These are phyloP conservation scores for Artomyces pyxidatus DNA, from an alignment of 768 basidiomycete genomes.

Conservation along the genomic window DNA sequence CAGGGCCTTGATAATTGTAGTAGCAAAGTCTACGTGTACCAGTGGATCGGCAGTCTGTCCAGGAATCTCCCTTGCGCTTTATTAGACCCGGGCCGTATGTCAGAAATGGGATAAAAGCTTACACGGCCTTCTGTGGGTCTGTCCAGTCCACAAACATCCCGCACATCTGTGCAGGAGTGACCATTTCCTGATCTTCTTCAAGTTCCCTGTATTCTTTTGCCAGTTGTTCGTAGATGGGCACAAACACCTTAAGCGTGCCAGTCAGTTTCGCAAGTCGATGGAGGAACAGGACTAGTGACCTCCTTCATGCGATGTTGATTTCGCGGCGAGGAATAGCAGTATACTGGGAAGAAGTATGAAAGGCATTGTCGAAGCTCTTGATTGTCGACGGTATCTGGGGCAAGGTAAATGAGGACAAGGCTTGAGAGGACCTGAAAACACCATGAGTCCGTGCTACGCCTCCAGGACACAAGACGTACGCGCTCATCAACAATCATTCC, in stretches of 20 bases:
- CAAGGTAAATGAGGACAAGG: slow-evolving; percentile 59
- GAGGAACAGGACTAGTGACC: too few relatives aligned
- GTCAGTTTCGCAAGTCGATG: too few relatives aligned
- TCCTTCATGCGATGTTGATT: slow-evolving; percentile 72
- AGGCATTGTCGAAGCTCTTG: slow-evolving; percentile 81
- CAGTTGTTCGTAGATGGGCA: slow-evolving; percentile 58
- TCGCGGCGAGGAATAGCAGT: slow-evolving; percentile 66
- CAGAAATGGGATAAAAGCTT: slow-evolving; percentile 29
- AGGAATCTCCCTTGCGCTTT: slow-evolving; percentile 38
- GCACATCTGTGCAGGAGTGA: slow-evolving; percentile 63
- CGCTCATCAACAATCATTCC: slow-evolving; percentile 67
- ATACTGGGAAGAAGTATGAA: slow-evolving; percentile 79
- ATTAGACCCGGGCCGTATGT: too few relatives aligned
- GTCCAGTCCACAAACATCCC: slow-evolving; percentile 86
- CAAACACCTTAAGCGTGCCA: slow-evolving; percentile 47
- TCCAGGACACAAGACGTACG: slow-evolving; percentile 32
- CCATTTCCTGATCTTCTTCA: slow-evolving; percentile 69
- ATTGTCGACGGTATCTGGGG: slow-evolving; percentile 73
- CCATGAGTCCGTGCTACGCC: not conserved
- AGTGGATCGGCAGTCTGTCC: slow-evolving; percentile 30
- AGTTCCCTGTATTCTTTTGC: slow-evolving; percentile 49
- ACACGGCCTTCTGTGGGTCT: slow-evolving; percentile 66
- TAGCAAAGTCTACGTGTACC: slow-evolving; percentile 50
- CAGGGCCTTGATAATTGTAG: slow-evolving; percentile 39
- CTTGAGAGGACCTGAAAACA: slow-evolving; percentile 36